A percentile compares a stretch with the other conserved stretches of the same genome.
Evolutionary conservation across 2,329 filamentous ascomycete species (phyloP).

Genomic region (Penicillium sp.): DNA sequence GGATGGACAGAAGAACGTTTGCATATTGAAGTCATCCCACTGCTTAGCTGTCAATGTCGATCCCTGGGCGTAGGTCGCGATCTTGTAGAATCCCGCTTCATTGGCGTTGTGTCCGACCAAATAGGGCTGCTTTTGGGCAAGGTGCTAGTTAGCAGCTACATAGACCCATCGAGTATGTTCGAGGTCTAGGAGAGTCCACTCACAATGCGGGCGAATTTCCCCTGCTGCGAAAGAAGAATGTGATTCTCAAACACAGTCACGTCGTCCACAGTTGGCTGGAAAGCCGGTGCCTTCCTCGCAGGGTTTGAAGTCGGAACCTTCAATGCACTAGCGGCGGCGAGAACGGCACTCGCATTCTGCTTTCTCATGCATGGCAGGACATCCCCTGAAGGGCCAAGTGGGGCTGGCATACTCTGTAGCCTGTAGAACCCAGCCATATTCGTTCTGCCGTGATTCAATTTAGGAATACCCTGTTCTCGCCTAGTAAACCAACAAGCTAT

Average conservation of each 20-base stretch:
- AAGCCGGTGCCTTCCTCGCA: conserved; percentile 27
- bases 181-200: not conserved
- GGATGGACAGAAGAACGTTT: conserved; percentile 48
- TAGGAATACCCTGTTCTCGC: not conserved
- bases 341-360: conserved; percentile 34
- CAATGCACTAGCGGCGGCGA: conserved; percentile 37
- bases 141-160: not conserved
- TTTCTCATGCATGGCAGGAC: conserved; percentile 39
- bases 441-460: not conserved
- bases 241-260: conserved; percentile 44
- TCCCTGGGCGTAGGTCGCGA: conserved; percentile 41
- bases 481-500: too few relatives aligned
- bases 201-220: not conserved
- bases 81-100: conserved; percentile 49
- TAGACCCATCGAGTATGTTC: not conserved
- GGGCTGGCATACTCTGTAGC: not conserved
- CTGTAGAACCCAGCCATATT: not conserved
- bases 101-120: conserved; percentile 46
- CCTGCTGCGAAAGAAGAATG: conserved; percentile 1
- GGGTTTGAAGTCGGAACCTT: conserved; percentile 29
- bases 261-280: conserved; percentile 44
- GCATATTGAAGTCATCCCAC: conserved; percentile 40
- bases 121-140: conserved; percentile 28
- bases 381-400: conserved; percentile 14
- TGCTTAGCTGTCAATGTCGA: conserved; percentile 38